Base-by-base conservation (phyloP, 225 moss, liverwort and hornwort species). In the Bryum argenteum region DNA sequence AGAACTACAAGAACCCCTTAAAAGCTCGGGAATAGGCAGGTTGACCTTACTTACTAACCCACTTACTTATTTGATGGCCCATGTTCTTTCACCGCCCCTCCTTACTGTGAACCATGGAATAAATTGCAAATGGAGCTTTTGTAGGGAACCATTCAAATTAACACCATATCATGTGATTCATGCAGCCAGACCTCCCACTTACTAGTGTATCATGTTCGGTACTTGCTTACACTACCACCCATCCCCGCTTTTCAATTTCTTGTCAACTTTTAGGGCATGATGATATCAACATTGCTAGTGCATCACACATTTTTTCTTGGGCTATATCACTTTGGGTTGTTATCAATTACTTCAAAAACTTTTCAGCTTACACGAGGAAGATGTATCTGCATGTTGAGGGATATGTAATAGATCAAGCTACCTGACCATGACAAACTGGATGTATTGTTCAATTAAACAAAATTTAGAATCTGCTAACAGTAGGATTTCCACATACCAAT, bases 211-310 rank as follows among this genome's bases (percentile, higher is more conserved):
- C 22, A 38, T 53, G 42, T 5, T 24, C 1, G n/a, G 24, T 42
- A 13, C 42, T 72, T 54, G 18, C 53, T 53, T 41, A 14, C 15
- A 33, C 23, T 23, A 4, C 8, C 15, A 5, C 11, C 13, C 18
- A 18, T 18, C 17, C 43, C 6, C 42, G 26, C 14, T 14, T 8
- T 12, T 42, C 18, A n/a, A n/a, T n/a, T n/a, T n/a, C n/a, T n/a
- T n/a, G n/a, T n/a, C 45, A 19, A 17, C n/a, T 3, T 13, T 21
- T 26, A 11, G 23, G 23, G 41, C 40, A 24, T 52, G 13, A 62
- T 72, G 23, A 54, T 63, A 24, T 42, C 13, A 52, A 61, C 40
- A 71, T 71, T 11, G 61, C 39, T 39, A 20, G 13, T 20, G 60
- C 13, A n/a, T 44, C 18, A 44, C 28, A 0, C 70, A 14, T 9